Percentiles rank a stretch among this genome's conserved stretches.
Evolutionary conservation across 345 rosid genomes (phyloP).

Genomic region (Rhodomyrtus tomentosa): DNA sequence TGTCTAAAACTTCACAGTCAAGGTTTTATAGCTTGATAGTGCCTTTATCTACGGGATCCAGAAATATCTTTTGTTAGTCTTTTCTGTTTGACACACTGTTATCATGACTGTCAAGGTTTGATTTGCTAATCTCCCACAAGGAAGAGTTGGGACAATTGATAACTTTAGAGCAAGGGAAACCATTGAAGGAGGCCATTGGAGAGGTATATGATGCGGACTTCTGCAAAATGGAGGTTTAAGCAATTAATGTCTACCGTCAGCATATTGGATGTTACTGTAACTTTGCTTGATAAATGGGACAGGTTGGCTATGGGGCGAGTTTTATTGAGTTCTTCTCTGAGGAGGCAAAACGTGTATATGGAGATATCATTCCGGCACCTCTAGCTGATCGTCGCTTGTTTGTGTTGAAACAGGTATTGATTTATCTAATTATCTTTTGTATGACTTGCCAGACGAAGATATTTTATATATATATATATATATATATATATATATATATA

Average conservation of each 20-base stretch:
- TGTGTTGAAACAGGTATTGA: conserved; percentile 73
- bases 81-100: background rate
- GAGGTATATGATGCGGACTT: conserved; percentile 41
- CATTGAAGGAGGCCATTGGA: conserved; percentile 82
- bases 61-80: background rate
- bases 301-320: conserved; percentile 88
- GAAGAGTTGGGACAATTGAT: conserved; percentile 93
- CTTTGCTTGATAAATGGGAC: conserved; percentile 6
- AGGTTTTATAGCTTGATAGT: background rate
- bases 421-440: background rate
- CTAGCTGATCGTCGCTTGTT: conserved; percentile 71
- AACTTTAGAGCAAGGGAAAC: conserved; percentile 96
- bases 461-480: background rate
- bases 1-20: background rate
- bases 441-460: background rate
- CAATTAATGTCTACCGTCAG: background rate
- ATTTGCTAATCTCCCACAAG: conserved; percentile 66
- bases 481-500: background rate
- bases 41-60: background rate
- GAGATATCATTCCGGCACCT: conserved; percentile 84
- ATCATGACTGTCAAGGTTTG: conserved; percentile 48
- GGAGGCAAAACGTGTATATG: conserved; percentile 92
- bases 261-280: background rate
- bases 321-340: conserved; percentile 87
- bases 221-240: background rate